Evolutionary conservation across 495 filamentous ascomycete species (phyloP).

Genomic region (Penicillium lagena): DNA sequence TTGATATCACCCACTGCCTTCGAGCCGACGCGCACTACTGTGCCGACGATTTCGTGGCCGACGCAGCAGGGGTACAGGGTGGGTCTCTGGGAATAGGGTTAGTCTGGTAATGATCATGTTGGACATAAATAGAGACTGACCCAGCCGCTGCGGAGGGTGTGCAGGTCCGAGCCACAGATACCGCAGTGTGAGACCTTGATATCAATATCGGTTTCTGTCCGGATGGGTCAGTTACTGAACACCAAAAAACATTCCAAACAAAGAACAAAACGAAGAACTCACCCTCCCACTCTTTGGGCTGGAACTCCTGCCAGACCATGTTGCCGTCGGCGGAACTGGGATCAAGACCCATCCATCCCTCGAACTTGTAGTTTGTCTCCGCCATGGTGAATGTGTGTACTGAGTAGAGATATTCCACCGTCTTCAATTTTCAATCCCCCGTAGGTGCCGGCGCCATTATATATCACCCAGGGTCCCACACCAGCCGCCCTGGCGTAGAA

Average conservation of each 20-base stretch:
- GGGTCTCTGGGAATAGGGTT: constrained; percentile 25
- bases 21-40: constrained; percentile 65
- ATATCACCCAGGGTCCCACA: constrained; percentile 3
- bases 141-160: constrained; percentile 73
- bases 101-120: not conserved
- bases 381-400: constrained; percentile 14
- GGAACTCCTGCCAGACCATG: constrained; percentile 69
- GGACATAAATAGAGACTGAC: constrained; percentile 17
- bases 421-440: too few relatives aligned
- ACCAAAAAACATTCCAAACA: too few relatives aligned
- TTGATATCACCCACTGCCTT: constrained; percentile 59
- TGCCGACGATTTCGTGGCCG: constrained; percentile 82
- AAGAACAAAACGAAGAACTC: too few relatives aligned
- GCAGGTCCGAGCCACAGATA: constrained; percentile 55
- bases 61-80: constrained; percentile 66
- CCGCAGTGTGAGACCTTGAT: constrained; percentile 41
- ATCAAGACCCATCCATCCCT: constrained; percentile 77
- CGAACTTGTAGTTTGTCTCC: constrained; percentile 56
- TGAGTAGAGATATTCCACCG: not conserved
- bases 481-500: not conserved
- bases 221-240: too few relatives aligned
- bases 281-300: constrained; percentile 72
- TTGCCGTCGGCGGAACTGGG: constrained; percentile 56
- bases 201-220: constrained; percentile 57
- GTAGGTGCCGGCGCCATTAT: constrained; percentile 3